phyloP scores from a whole-genome alignment of 345 rosid genomes.

The Melaleuca quinquenervia region DNA sequence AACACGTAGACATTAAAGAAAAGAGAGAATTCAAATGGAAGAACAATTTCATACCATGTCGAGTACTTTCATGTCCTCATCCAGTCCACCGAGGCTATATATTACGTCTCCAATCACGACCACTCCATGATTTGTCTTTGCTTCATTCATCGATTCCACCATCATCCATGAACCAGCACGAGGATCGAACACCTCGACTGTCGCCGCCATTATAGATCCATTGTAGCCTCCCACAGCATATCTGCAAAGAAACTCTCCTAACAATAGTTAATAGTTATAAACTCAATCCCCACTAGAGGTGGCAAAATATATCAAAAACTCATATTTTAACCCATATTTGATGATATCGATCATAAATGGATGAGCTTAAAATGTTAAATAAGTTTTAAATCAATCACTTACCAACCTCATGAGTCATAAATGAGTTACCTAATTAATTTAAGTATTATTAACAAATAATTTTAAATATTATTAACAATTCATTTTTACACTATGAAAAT shows the following conservation, averaged over 20 bases:
- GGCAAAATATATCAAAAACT: too few species aligned
- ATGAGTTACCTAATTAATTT: too few species aligned
- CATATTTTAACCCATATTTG: too few species aligned
- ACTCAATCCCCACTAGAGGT: too few species aligned
- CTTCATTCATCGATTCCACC: conserved; percentile 11
- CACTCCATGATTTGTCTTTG: conserved; percentile 22
- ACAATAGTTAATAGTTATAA: not conserved
- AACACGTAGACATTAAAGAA: not conserved
- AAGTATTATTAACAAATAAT: too few species aligned
- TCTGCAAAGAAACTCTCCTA: conserved; percentile 1
- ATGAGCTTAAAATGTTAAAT: too few species aligned
- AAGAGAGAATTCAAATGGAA: not conserved
- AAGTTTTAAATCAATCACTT: too few species aligned
- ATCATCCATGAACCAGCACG: conserved; percentile 18
- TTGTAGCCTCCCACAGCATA: conserved; percentile 29
- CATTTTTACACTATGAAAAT: too few species aligned
- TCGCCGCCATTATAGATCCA: conserved; percentile 15
- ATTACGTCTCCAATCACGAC: conserved; percentile 14
- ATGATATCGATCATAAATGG: too few species aligned
- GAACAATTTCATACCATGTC: conserved; percentile 13
- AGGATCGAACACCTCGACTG: conserved; percentile 29
- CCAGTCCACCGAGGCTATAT: conserved; percentile 21
- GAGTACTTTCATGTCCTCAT: conserved; percentile 1
- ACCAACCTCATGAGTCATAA: too few species aligned
- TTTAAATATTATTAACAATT: too few species aligned